Evolutionary conservation across 306 rosid genomes (phyloP).

Genomic region (Sindora glabra): DNA sequence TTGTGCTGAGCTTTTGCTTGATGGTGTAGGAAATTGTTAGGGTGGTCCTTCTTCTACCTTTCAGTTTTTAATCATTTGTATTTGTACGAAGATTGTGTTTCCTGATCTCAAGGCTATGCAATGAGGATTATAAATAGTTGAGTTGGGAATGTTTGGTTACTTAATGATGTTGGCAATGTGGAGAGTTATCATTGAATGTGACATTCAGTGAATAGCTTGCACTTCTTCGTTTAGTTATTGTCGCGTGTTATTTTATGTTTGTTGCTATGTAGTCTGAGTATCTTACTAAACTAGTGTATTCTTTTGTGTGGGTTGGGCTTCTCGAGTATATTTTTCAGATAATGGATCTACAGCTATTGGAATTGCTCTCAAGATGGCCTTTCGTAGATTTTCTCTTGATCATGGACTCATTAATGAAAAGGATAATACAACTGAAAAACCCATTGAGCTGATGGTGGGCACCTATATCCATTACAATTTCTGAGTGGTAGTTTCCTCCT

Average conservation of each 20-base stretch:
- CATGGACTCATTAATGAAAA: slow-evolving; percentile 44
- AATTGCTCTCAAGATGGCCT: slow-evolving; percentile 97
- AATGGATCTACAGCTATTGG: slow-evolving; percentile 96
- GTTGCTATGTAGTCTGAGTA: slow-evolving; percentile 5
- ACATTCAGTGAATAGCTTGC: slow-evolving; percentile 6
- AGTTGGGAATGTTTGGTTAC: background rate
- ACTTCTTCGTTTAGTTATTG: background rate
- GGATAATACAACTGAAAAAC: slow-evolving; percentile 34
- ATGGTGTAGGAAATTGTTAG: slow-evolving; percentile 84
- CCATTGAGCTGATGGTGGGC: slow-evolving; percentile 60
- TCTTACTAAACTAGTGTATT: background rate
- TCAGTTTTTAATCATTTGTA: slow-evolving; percentile 2
- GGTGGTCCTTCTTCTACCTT: background rate
- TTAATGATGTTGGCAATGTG: background rate
- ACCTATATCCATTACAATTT: slow-evolving; percentile 18
- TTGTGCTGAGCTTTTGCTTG: slow-evolving; percentile 89
- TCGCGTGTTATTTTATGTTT: background rate
- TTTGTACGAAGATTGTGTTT: no score
- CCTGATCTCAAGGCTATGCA: slow-evolving; percentile 10
- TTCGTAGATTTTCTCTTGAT: slow-evolving; percentile 78
- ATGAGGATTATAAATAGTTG: slow-evolving; percentile 6
- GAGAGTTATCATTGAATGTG: no score
- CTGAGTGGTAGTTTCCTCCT: slow-evolving; percentile 3
- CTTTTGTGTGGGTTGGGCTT: slow-evolving; percentile 74
- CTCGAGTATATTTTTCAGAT: slow-evolving; percentile 81